Conservation (phyloP, 2,329 filamentous ascomycete species). For the Aspergillus intermedius region DNA sequence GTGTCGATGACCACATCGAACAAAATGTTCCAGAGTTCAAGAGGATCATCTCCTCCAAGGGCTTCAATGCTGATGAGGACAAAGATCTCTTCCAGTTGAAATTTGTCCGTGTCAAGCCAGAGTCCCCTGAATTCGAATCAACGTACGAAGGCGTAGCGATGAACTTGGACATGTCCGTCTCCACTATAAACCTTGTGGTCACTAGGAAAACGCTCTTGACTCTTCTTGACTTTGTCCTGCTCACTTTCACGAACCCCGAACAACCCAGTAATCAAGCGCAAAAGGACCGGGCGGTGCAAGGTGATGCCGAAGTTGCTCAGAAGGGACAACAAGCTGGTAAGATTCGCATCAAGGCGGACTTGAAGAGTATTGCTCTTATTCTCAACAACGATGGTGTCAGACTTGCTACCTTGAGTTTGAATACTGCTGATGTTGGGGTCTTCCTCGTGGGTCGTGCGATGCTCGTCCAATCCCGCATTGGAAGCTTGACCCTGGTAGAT, state of each 20-base stretch:
- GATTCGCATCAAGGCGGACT: slow-evolving; percentile 84
- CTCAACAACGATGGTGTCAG: slow-evolving; percentile 97
- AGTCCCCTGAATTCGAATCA: slow-evolving; percentile 87
- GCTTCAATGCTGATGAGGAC: slow-evolving; percentile 60
- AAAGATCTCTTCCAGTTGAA: slow-evolving; percentile 81
- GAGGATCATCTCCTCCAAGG: slow-evolving; percentile 91
- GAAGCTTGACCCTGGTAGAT: slow-evolving; percentile 81
- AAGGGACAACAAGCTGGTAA: slow-evolving; percentile 53
- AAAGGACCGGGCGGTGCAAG: slow-evolving; percentile 23
- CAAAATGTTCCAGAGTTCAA: slow-evolving; percentile 86
- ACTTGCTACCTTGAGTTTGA: slow-evolving; percentile 84
- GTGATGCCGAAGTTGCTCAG: slow-evolving; percentile 20
- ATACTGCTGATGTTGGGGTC: slow-evolving; percentile 83
- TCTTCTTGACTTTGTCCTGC: slow-evolving; percentile 83
- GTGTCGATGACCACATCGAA: slow-evolving; percentile 90
- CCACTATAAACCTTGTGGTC: slow-evolving; percentile 92
- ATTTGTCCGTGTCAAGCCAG: slow-evolving; percentile 79
- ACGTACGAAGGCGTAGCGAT: slow-evolving; percentile 90
- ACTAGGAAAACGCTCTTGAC: slow-evolving; percentile 90
- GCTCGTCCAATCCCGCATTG: slow-evolving; percentile 78
- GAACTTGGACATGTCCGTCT: slow-evolving; percentile 83
- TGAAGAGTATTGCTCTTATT: slow-evolving; percentile 89
- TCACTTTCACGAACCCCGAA: slow-evolving; percentile 72
- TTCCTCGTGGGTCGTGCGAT: slow-evolving; percentile 82
- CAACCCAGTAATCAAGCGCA: slow-evolving; percentile 39